Base-by-base conservation (phyloP, 2,329 filamentous ascomycete genomes). In the Paramyrothecium sp. region DNA sequence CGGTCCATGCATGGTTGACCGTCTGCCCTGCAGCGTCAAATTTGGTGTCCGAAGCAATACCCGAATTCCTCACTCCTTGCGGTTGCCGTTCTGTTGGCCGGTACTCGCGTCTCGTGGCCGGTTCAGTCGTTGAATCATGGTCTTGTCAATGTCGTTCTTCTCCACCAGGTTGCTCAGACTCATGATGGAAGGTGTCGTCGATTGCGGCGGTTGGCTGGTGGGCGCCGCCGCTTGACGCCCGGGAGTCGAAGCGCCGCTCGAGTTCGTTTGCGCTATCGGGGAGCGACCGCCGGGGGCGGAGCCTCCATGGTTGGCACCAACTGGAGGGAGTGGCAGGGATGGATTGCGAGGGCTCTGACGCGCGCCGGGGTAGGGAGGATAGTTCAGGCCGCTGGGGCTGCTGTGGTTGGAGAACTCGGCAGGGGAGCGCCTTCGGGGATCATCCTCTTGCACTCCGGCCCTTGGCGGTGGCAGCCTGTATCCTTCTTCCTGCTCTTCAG, bases 121-220 rank as follows among this genome's bases (percentile, higher is more conserved):
- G 60, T 83, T 81, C 54, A 85, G 67, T 41, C 80, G 76, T 44
- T 78, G 76, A 56, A 85, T 73, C 83, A 85, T 85, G 58, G 72
- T 77, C 62, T 76, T 75, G 63, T 85, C 83, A 57, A 85, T 83
- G 56, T 84, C 81, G 62, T 74, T 79, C 63, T 76, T 77, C 26
- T 79, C 81, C 65, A 83, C 78, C 59, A 82, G 69, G 57, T 80
- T 81, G 65, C 77, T 79, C 46, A 82, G 64, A 63, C 79, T 83
- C 81, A 83, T 84, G 21, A 81, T 75, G n/a, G 79, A 81, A 12
- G 66, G 55, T n/a, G n/a, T n/a, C 16, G 67, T 62, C 33, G 62
- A 65, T 53, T 64, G 63, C 56, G 65, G 63, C 22, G 60, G 60
- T 52, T 59, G 66, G 12, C 54, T 57, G 17, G 61, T 26, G 55